Evolutionary conservation across 2,329 filamentous ascomycete species (phyloP), one percentile per base, ranked within the genome.

Genomic region (Pseudogymnoascus sp.): DNA sequence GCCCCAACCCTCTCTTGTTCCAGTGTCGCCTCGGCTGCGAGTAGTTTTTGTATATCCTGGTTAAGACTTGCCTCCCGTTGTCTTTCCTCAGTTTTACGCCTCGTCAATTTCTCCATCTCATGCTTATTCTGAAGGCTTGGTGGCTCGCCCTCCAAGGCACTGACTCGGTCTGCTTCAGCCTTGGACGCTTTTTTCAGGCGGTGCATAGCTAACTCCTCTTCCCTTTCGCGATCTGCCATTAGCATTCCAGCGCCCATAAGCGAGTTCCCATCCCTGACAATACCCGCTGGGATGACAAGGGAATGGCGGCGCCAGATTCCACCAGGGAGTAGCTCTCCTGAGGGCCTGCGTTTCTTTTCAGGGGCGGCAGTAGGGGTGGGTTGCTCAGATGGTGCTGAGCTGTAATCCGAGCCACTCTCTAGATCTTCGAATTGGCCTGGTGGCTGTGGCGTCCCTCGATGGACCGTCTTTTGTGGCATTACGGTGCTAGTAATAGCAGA

Each of bases 201-300:
- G 13, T 43, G 60, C 11, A 11, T 41, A 6, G 60, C 34, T 8
- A 61, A 19, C 36, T 41, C 60, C 13, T 61, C 60, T 25, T 61
- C 60, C 25, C n/a, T 61, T 28, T 61, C 39, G 21, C 60, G 34
- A 8, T 61, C 60, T 14, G 21, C 13, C 60, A 39, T 41, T 43
- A 61, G n/a, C 25, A 61, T 39, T 61, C 60, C 60, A n/a, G 60
- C 36, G 10, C 60, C 60, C 60, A 61, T 43, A 7, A 39, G 19
- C 19, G 60, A 39, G 10, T 41, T 39, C 14, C 60, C 60, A 31
- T 43, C 10, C 14, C 28, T 61, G 8, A 61, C 39, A 28, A 61
- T 61, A 13, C 60, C 60, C 34, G 36, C 60, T 41, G 60, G 60
- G 23, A 61, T 43, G 14, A 61, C 60, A 57, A 57, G 28, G 19